Conservation (phyloP, 1,139 yeast species). For the Eremothecium coryli region DNA sequence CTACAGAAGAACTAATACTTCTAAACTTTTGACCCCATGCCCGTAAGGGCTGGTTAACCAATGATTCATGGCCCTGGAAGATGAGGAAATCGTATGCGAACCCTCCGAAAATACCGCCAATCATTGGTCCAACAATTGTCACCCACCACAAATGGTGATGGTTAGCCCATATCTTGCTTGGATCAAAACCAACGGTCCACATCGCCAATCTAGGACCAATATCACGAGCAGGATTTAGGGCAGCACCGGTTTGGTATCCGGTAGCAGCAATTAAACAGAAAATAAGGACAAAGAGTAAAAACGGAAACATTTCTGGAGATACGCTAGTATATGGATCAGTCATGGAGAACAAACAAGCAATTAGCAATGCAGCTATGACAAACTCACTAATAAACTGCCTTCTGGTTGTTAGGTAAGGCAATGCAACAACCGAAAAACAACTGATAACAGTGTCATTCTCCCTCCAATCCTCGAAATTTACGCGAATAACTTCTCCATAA, state of each 20-base stretch:
- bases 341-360: constrained; percentile 38
- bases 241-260: constrained; percentile 45
- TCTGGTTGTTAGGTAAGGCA: constrained; percentile 34
- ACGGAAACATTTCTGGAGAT: constrained; percentile 38
- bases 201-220: constrained; percentile 44
- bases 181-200: constrained; percentile 38
- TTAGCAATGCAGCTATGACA: constrained; percentile 37
- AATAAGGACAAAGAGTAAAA: constrained; percentile 37
- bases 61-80: constrained; percentile 43
- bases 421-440: constrained; percentile 40
- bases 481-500: constrained; percentile 27
- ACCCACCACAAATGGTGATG: constrained; percentile 43
- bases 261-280: constrained; percentile 38
- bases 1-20: too few relatives aligned
- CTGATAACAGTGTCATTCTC: constrained; percentile 26
- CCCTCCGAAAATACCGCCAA: constrained; percentile 40
- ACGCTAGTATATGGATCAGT: constrained; percentile 42
- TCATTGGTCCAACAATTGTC: constrained; percentile 38
- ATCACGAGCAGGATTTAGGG: constrained; percentile 45
- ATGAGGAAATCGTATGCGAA: constrained; percentile 39
- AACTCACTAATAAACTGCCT: constrained; percentile 41
- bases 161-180: constrained; percentile 32
- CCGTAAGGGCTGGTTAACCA: constrained; percentile 35
- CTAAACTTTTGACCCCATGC: background rate
- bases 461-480: constrained; percentile 23